These are phyloP conservation scores for Suillus americanus DNA, from an alignment of 768 basidiomycete genomes.

Conservation along the genomic window DNA sequence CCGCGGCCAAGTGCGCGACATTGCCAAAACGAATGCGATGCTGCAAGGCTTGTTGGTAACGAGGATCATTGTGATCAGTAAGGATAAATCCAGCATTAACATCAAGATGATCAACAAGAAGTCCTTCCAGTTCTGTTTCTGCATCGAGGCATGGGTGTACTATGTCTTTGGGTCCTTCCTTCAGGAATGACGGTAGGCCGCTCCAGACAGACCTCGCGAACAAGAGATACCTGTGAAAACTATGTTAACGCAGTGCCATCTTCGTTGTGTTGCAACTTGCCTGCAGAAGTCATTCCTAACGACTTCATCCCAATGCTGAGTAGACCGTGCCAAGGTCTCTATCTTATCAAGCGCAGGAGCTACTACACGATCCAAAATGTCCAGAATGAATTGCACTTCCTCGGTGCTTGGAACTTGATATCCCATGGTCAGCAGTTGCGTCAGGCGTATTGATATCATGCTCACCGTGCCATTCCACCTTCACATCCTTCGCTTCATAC, in stretches of 20 bases:
- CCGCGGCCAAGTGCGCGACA: constrained; percentile 66
- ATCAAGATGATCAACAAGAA: constrained; percentile 64
- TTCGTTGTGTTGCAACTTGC: constrained; percentile 34
- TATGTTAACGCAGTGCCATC: constrained; percentile 5
- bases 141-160: constrained; percentile 57
- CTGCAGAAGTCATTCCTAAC: constrained; percentile 85
- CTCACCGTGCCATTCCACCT: constrained; percentile 86
- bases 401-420: constrained; percentile 32
- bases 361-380: constrained; percentile 70
- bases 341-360: constrained; percentile 67
- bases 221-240: constrained; percentile 55
- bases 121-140: constrained; percentile 65
- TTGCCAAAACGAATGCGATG: constrained; percentile 67
- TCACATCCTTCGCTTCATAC: constrained; percentile 75
- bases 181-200: constrained; percentile 70
- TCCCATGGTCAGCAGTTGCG: constrained; percentile 18
- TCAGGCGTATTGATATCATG: not conserved
- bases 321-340: constrained; percentile 50
- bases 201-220: constrained; percentile 75
- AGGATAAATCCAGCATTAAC: constrained; percentile 77
- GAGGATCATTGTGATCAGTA: constrained; percentile 68
- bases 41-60: constrained; percentile 61
- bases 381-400: constrained; percentile 79
- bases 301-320: constrained; percentile 60
- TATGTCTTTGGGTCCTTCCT: constrained; percentile 56